A percentile compares a stretch with the other conserved stretches of the same genome.
Conservation (phyloP, 371 early-diverging fungal genomes). For the Dentiscutata heterogama region DNA sequence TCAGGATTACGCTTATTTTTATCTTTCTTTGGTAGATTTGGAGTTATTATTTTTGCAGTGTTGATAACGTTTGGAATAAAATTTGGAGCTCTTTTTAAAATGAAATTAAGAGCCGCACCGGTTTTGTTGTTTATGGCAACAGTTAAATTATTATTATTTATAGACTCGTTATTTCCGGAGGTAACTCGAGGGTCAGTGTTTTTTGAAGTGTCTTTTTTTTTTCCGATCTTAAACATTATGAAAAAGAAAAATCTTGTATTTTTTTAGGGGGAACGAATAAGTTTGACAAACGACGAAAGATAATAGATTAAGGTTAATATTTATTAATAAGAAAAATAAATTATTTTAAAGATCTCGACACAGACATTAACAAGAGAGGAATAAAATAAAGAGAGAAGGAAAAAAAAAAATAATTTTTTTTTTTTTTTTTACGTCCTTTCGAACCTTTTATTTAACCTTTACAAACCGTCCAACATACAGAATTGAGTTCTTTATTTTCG, state of each 20-base stretch:
- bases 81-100: conserved; percentile 10
- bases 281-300: background rate
- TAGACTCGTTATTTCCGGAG: background rate
- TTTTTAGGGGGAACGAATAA: background rate
- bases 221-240: conserved; percentile 14
- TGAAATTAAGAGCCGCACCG: background rate
- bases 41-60: background rate
- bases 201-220: background rate
- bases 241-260: background rate
- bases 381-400: background rate
- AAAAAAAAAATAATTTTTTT: background rate
- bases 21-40: background rate
- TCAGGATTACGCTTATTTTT: background rate
- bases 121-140: background rate
- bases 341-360: background rate
- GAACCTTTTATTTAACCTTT: conserved; percentile 22
- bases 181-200: background rate
- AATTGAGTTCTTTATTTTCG: background rate
- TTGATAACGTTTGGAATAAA: background rate
- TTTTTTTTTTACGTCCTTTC: background rate
- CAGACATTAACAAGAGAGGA: background rate
- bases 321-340: background rate
- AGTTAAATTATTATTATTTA: background rate
- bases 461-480: conserved; percentile 7
- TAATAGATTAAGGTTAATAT: background rate